phyloP scores from a whole-genome alignment of 2,329 filamentous ascomycete species.

The Pleomassaria siparia region DNA sequence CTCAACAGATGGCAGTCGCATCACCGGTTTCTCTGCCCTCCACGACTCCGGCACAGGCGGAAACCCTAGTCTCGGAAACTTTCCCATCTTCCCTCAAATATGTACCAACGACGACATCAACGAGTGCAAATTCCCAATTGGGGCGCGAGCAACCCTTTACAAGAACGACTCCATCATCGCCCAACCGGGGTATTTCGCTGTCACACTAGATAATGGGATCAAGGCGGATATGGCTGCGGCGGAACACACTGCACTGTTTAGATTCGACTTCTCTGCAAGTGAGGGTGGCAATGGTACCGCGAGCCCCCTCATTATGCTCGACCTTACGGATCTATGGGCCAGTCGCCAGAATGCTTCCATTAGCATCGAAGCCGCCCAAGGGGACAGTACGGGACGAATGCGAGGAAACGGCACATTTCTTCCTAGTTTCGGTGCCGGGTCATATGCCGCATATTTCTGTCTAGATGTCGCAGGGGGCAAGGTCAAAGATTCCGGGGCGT shows the following conservation, averaged over 20 bases:
- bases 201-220: constrained; percentile 59
- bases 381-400: constrained; percentile 52
- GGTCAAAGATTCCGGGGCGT: constrained; percentile 57
- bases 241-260: constrained; percentile 61
- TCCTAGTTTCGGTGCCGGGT: constrained; percentile 64
- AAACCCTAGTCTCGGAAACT: constrained; percentile 68
- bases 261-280: constrained; percentile 56
- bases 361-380: constrained; percentile 50
- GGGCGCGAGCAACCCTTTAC: constrained; percentile 52
- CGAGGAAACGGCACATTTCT: constrained; percentile 60
- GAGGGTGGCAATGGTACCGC: constrained; percentile 31
- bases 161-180: constrained; percentile 55
- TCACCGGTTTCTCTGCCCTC: constrained; percentile 46
- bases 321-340: constrained; percentile 60
- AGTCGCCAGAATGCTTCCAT: constrained; percentile 56
- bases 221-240: constrained; percentile 63
- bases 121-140: constrained; percentile 57
- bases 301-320: constrained; percentile 60
- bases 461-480: constrained; percentile 57
- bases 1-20: constrained; percentile 47
- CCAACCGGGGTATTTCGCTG: constrained; percentile 61
- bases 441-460: constrained; percentile 62
- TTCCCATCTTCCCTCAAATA: constrained; percentile 69
- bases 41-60: constrained; percentile 43
- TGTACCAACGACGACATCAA: constrained; percentile 65